phyloP scores from a whole-genome alignment of 192 early-diverging fungal genomes.

The Rhizoclosmatium sp. region DNA sequence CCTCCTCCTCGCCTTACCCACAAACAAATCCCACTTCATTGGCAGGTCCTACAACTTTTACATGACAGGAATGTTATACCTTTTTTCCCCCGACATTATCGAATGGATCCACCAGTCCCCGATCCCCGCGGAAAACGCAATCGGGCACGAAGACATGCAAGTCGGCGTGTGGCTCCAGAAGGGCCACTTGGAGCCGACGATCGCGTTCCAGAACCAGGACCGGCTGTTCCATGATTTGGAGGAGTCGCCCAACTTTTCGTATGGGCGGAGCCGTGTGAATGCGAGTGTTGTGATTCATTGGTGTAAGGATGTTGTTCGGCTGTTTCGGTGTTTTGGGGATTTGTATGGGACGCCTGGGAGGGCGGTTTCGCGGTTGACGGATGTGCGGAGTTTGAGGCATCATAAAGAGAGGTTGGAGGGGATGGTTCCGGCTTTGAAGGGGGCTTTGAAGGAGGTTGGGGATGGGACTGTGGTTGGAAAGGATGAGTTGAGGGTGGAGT shows the following conservation, averaged over 20 bases:
- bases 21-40: not conserved
- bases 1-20: not conserved
- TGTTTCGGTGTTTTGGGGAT: not conserved
- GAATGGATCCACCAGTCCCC: not conserved
- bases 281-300: slow-evolving; percentile 4
- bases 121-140: not conserved
- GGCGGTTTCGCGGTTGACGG: too few species aligned
- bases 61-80: slow-evolving; percentile 11
- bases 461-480: too few species aligned
- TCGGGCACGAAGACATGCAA: slow-evolving; percentile 5
- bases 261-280: not conserved
- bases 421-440: too few species aligned
- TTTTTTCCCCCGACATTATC: not conserved
- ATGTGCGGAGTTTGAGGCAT: too few species aligned
- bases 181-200: not conserved
- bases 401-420: too few species aligned
- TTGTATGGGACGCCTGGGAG: not conserved
- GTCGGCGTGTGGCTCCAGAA: not conserved
- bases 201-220: not conserved
- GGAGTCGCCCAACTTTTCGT: not conserved
- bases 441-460: too few species aligned
- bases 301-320: not conserved
- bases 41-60: not conserved
- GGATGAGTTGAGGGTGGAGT: too few species aligned
- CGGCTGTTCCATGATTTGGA: not conserved